phyloP scores from a whole-genome alignment of 192 early-diverging fungal species.

The Entomortierella beljakovae region DNA sequence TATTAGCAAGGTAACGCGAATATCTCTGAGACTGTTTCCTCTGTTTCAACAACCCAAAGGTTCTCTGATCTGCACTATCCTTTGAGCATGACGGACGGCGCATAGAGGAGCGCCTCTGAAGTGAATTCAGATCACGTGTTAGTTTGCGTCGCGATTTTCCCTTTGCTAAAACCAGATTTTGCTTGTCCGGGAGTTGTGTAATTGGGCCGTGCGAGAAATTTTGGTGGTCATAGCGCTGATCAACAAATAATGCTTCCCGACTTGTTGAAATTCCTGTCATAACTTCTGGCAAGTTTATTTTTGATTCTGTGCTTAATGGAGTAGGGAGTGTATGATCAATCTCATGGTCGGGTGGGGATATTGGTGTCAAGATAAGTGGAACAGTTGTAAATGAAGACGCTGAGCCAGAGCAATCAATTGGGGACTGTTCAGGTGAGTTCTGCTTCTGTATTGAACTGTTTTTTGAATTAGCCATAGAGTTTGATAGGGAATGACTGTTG shows the following conservation, averaged over 20 bases:
- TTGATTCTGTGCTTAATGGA: no score
- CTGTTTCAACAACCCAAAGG: background rate
- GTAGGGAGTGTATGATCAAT: no score
- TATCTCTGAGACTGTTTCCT: background rate
- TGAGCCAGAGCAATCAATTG: no score
- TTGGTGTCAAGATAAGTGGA: no score
- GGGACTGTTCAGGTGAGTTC: no score
- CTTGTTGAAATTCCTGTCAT: no score
- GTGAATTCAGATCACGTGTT: background rate
- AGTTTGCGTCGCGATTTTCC: background rate
- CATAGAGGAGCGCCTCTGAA: background rate
- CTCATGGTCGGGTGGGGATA: no score
- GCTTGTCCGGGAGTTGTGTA: background rate
- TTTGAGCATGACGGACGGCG: background rate
- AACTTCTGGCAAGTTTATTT: no score
- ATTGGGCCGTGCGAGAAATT: background rate
- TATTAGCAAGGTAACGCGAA: background rate
- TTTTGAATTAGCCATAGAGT: no score
- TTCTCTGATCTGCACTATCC: background rate
- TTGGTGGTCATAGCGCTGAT: background rate
- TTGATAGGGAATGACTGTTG: background rate
- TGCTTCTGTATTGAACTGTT: no score
- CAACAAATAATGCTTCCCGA: no score
- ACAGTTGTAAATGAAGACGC: no score
- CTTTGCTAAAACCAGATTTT: background rate